A percentile compares a stretch with the other conserved stretches of the same genome.
phyloP scores from a whole-genome alignment of 2,329 filamentous ascomycete species.

The Stagonosporopsis rhizophila region DNA sequence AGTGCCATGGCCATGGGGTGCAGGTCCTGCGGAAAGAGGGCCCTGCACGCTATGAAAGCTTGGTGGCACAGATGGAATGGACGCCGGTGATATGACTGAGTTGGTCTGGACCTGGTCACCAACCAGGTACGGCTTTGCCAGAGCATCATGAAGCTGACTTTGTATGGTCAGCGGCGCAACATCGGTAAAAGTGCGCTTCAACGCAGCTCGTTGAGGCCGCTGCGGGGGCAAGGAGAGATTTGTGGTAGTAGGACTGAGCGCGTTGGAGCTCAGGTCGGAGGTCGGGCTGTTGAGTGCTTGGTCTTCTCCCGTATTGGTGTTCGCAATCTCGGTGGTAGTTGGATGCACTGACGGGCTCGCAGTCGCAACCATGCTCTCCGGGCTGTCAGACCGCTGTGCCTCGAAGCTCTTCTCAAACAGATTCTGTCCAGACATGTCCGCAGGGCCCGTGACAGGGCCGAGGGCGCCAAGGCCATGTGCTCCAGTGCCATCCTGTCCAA shows the following conservation, averaged over 20 bases:
- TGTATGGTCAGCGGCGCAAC: constrained; percentile 76
- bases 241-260: constrained; percentile 27
- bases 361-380: constrained; percentile 47
- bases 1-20: constrained; percentile 82
- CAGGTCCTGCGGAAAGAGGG: constrained; percentile 49
- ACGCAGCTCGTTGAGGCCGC: constrained; percentile 61
- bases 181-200: constrained; percentile 91
- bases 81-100: constrained; percentile 56
- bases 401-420: constrained; percentile 85
- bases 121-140: constrained; percentile 81
- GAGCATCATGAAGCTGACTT: constrained; percentile 81
- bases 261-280: constrained; percentile 34
- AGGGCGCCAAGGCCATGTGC: constrained; percentile 55
- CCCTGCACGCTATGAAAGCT: constrained; percentile 43
- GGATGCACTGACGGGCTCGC: constrained; percentile 29
- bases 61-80: constrained; percentile 50
- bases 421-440: constrained; percentile 75
- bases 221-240: constrained; percentile 31
- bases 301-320: constrained; percentile 21
- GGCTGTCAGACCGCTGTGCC: constrained; percentile 57
- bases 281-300: constrained; percentile 22
- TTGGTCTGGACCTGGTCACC: constrained; percentile 55
- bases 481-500: constrained; percentile 70
- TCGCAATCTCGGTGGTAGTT: constrained; percentile 16
- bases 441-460: constrained; percentile 82